Evolutionary conservation across 2,329 filamentous ascomycete genomes (phyloP), one percentile per base, ranked within the genome.

Genomic region (Trichoderma breve): DNA sequence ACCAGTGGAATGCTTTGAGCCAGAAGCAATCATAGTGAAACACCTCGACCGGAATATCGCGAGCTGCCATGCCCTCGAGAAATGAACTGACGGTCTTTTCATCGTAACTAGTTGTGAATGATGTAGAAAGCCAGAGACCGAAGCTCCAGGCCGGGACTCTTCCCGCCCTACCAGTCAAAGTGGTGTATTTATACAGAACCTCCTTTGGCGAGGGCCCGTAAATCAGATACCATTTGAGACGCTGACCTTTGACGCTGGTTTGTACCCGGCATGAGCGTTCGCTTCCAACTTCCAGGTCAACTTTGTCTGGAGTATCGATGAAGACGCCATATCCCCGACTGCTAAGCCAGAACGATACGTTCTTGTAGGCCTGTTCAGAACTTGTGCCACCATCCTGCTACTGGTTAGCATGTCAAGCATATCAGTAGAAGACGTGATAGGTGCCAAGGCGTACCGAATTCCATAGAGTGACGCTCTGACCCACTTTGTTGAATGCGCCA

Each of bases 1-100:
- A 92, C 91, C 91, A 93, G 71, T 89, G 88, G 78, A 92, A 93
- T 2, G 89, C 90, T 73, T 90, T 90, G 85, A 93, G 90, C 91
- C 91, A 93, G 85, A 93, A 93, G 79, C 89, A 92, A 78, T 93
- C 91, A 74, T 91, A 93, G 79, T 93, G 92, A 80, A 93, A 93
- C 3, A 93, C 90, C 47, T 91, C 88, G 2, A 93, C 85, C 0
- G 90, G 89, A 18, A 91, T 91, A 60, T 88, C 86, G 2, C 90
- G 86, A 63, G 87, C 83, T 73, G 85, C 86, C 88, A 93, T 93
- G 12, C 90, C 90, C 75, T 92, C 87, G 26, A 93, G 85, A 79
- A 93, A 93, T 11, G 85, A 84, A 60, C 84, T 88, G 30, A 93
- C 91, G 0, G 91, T 93, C 24, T 85, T 79, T 79, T 93, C 91